Percentiles rank a stretch among this genome's conserved stretches.
phyloP scores from a whole-genome alignment of 768 basidiomycete species.

The Tulasnella sp. region DNA sequence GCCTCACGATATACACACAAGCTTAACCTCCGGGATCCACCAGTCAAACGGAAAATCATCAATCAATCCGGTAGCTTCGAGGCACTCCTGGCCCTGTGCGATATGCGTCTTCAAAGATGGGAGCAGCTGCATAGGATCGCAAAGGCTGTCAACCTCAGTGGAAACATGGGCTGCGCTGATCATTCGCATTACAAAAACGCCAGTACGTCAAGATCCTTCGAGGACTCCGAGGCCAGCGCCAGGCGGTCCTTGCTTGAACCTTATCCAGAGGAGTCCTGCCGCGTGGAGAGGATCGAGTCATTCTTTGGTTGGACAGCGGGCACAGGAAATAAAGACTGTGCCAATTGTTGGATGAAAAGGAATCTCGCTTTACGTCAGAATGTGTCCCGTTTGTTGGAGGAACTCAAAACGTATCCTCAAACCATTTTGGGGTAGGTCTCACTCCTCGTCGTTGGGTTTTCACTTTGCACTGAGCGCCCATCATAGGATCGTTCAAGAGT shows the following conservation, averaged over 20 bases:
- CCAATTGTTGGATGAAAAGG: background rate
- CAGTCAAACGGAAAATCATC: background rate
- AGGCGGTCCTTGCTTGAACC: background rate
- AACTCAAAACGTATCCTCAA: background rate
- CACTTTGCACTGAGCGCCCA: background rate
- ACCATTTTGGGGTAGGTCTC: background rate
- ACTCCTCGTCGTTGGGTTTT: background rate
- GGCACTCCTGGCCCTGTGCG: background rate
- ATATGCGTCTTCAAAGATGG: background rate
- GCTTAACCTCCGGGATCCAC: background rate
- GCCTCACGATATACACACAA: slow-evolving; percentile 6
- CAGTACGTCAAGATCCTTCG: background rate
- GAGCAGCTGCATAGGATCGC: background rate
- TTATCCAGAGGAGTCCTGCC: background rate
- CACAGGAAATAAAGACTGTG: background rate
- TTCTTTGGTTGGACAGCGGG: background rate
- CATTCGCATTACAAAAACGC: background rate
- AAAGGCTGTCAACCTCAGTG: background rate
- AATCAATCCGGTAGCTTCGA: background rate
- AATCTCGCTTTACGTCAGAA: background rate
- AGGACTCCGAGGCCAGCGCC: background rate
- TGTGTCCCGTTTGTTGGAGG: background rate
- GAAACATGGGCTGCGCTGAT: background rate
- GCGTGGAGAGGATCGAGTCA: background rate
- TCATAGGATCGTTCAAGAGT: background rate